A percentile compares a stretch with the other conserved stretches of the same genome.
Conservation (phyloP, 176 grass and related monocot genomes). For the Stipa capillata region DNA sequence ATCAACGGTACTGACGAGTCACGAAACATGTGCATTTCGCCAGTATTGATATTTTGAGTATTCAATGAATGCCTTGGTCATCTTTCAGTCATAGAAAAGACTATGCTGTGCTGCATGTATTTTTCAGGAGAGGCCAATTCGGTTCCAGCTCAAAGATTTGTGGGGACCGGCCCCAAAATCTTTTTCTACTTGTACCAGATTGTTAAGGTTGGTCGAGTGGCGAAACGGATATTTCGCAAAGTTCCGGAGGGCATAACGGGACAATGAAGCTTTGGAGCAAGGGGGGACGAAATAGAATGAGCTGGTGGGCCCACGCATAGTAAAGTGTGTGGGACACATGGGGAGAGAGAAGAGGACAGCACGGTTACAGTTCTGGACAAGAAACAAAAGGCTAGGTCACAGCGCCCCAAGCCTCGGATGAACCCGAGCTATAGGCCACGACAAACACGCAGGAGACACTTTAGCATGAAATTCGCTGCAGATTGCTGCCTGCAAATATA, state of each 20-base stretch:
- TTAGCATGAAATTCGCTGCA: too few species aligned
- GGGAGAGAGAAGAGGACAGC: not conserved
- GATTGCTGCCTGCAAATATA: too few species aligned
- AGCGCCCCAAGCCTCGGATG: not conserved
- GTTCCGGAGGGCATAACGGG: not conserved
- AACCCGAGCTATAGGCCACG: not conserved
- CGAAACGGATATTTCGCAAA: not conserved
- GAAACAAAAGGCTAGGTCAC: constrained; percentile 23
- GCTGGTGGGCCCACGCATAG: constrained; percentile 8
- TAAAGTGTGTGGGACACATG: constrained; percentile 31
- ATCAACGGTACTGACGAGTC: not conserved
- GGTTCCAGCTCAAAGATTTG: constrained; percentile 22
- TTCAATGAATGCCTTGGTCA: not conserved
- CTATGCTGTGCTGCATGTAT: not conserved
- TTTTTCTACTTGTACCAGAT: not conserved
- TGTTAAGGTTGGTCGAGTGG: not conserved
- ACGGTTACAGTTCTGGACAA: constrained; percentile 26
- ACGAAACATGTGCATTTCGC: not conserved
- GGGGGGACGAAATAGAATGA: not conserved
- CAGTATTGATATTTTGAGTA: not conserved
- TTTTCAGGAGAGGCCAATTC: constrained; percentile 12
- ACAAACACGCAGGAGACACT: not conserved
- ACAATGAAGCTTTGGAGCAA: not conserved
- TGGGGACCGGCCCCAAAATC: constrained; percentile 5
- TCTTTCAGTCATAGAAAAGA: not conserved